Percentiles rank a stretch among this genome's conserved stretches.
phyloP scores from a whole-genome alignment of 2,329 filamentous ascomycete genomes.

The Beauveria medogensis region DNA sequence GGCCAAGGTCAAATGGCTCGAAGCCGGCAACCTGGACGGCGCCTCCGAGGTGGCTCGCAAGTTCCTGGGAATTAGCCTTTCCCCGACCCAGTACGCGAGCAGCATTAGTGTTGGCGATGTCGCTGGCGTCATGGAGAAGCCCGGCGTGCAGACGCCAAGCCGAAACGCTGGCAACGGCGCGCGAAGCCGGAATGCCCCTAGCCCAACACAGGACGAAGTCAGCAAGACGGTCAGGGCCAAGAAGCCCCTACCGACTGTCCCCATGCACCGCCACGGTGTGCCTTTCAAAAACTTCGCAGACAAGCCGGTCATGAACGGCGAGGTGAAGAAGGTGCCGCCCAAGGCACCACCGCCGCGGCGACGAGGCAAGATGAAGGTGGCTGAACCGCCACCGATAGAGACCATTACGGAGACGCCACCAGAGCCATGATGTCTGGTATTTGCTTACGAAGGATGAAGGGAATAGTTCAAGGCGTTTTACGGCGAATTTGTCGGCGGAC shows the following conservation, averaged over 20 bases:
- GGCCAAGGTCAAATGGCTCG: slow-evolving; percentile 62
- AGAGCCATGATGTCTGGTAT: slow-evolving; percentile 7
- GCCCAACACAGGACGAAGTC: slow-evolving; percentile 16
- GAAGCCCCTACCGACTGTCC: slow-evolving; percentile 45
- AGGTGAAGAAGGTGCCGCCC: slow-evolving; percentile 33
- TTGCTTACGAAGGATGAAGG: not conserved
- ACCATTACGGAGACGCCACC: slow-evolving; percentile 18
- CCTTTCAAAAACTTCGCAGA: slow-evolving; percentile 29
- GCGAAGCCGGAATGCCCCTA: slow-evolving; percentile 17
- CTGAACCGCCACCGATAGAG: slow-evolving; percentile 24
- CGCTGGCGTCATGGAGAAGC: slow-evolving; percentile 72
- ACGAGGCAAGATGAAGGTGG: slow-evolving; percentile 32
- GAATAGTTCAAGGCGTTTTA: not conserved
- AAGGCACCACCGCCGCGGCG: slow-evolving; percentile 40
- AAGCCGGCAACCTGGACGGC: slow-evolving; percentile 26
- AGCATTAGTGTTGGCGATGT: slow-evolving; percentile 70
- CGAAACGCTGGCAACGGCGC: slow-evolving; percentile 34
- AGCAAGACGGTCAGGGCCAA: slow-evolving; percentile 27
- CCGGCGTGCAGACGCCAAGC: slow-evolving; percentile 73
- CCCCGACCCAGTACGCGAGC: slow-evolving; percentile 58
- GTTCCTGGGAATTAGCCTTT: slow-evolving; percentile 63
- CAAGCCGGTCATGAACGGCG: slow-evolving; percentile 21
- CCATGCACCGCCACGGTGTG: slow-evolving; percentile 47
- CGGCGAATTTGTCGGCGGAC: not conserved
- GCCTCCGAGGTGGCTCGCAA: slow-evolving; percentile 46